Percentiles rank a stretch among this genome's conserved stretches.
Conservation (phyloP, 164 flowering plant species). For the Magnolia officinalis region DNA sequence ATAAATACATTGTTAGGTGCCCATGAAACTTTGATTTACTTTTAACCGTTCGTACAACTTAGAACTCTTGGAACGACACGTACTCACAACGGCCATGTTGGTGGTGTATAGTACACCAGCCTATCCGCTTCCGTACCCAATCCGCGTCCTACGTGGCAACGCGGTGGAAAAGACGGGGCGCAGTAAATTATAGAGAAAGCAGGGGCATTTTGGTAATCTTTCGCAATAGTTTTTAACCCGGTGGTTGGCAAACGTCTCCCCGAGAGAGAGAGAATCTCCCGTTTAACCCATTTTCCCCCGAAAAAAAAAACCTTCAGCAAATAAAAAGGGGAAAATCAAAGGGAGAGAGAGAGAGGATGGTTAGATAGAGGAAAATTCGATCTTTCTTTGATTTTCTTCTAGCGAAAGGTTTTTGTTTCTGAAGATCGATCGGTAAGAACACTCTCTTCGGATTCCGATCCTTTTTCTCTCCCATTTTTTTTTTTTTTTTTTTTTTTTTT, state of each 20-base stretch:
- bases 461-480: not conserved
- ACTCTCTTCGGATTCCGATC: not conserved
- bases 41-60: too few species aligned
- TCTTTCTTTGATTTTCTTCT: not conserved
- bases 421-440: not conserved
- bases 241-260: not conserved
- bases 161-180: too few species aligned
- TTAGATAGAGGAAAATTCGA: not conserved
- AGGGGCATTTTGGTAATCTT: not conserved
- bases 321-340: not conserved
- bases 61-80: too few species aligned
- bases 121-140: too few species aligned
- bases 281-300: not conserved
- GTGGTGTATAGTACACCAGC: too few species aligned
- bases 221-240: not conserved
- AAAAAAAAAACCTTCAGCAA: not conserved
- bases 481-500: too few species aligned
- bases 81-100: too few species aligned
- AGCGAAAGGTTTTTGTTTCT: not conserved
- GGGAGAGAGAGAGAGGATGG: too few species aligned
- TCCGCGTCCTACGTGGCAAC: too few species aligned
- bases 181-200: too few species aligned
- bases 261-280: not conserved
- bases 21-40: too few species aligned
- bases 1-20: too few species aligned